A percentile compares a stretch with the other conserved stretches of the same genome.
Conservation (phyloP, 345 rosid species). For the Eucalyptus regnans region DNA sequence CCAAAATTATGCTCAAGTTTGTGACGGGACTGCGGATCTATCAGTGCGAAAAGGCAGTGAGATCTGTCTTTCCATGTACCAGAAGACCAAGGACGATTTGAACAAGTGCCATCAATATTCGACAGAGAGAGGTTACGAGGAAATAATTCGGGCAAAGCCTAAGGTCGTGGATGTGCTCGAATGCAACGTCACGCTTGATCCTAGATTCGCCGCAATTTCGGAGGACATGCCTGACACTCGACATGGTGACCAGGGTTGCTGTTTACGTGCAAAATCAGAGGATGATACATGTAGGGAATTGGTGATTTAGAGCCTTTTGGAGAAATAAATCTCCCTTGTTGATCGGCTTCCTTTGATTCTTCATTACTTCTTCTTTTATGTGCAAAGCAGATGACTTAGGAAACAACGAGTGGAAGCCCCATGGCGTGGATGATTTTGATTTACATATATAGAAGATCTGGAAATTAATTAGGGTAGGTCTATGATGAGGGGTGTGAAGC, state of each 20-base stretch:
- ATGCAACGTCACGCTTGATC: neutral
- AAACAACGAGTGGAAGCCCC: neutral
- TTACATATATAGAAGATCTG: neutral
- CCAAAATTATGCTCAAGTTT: neutral
- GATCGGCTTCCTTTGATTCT: neutral
- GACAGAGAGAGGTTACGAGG: neutral
- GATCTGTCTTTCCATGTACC: neutral
- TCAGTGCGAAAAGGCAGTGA: neutral
- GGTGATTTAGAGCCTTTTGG: neutral
- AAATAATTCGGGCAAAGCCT: neutral
- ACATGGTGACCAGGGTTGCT: neutral
- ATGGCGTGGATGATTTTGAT: neutral
- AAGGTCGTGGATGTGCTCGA: neutral
- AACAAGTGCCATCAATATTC: neutral
- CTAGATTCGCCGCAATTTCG: neutral
- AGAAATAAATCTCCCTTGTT: neutral
- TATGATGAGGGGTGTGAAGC: neutral
- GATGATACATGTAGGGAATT: neutral
- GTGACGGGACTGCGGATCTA: neutral
- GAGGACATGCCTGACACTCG: neutral
- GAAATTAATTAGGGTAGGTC: neutral
- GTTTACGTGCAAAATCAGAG: neutral
- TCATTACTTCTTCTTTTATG: neutral
- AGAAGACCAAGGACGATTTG: neutral
- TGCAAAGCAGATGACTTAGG: neutral